These are phyloP conservation scores for Teratosphaeria gauchensis DNA, from an alignment of 2,329 filamentous ascomycete genomes.

Conservation along the genomic window DNA sequence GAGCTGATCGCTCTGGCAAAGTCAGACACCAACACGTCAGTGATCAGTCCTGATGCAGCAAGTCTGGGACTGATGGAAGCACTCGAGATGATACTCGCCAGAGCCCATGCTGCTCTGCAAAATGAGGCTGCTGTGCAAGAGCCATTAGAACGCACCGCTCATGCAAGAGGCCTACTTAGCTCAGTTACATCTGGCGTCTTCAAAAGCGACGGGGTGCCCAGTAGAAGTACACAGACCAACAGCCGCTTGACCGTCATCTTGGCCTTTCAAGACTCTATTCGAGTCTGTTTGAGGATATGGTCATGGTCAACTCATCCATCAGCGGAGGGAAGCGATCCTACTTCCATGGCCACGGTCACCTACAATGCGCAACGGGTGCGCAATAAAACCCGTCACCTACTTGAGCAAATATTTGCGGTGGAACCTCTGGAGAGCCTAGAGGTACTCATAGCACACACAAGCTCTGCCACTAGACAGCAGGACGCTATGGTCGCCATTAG, in stretches of 20 bases:
- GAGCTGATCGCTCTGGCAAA: slow-evolving; percentile 57
- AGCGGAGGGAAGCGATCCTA: slow-evolving; percentile 48
- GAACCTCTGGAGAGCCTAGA: slow-evolving; percentile 91
- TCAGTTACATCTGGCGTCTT: slow-evolving; percentile 93
- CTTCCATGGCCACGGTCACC: slow-evolving; percentile 65
- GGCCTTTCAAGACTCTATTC: slow-evolving; percentile 93
- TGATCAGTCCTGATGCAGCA: slow-evolving; percentile 15
- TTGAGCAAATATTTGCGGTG: slow-evolving; percentile 87
- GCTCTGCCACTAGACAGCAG: slow-evolving; percentile 33
- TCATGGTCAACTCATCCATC: slow-evolving; percentile 68
- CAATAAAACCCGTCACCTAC: slow-evolving; percentile 73
- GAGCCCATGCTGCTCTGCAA: slow-evolving; percentile 73
- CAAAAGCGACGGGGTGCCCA: slow-evolving; percentile 57
- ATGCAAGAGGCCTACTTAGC: slow-evolving; percentile 79
- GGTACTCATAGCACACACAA: slow-evolving; percentile 81
- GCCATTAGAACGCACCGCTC: slow-evolving; percentile 66
- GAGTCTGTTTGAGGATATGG: slow-evolving; percentile 90
- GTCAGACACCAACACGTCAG: neutral
- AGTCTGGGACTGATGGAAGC: slow-evolving; percentile 61
- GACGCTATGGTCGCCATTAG: slow-evolving; percentile 58
- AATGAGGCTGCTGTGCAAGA: slow-evolving; percentile 63
- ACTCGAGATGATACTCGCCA: slow-evolving; percentile 79
- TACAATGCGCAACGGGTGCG: slow-evolving; percentile 88
- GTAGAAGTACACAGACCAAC: slow-evolving; percentile 80
- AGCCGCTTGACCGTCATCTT: slow-evolving; percentile 85